Evolutionary conservation across 2,329 filamentous ascomycete genomes (phyloP), one percentile per base, ranked within the genome.

Genomic region (Purpureocillium lavendulum): DNA sequence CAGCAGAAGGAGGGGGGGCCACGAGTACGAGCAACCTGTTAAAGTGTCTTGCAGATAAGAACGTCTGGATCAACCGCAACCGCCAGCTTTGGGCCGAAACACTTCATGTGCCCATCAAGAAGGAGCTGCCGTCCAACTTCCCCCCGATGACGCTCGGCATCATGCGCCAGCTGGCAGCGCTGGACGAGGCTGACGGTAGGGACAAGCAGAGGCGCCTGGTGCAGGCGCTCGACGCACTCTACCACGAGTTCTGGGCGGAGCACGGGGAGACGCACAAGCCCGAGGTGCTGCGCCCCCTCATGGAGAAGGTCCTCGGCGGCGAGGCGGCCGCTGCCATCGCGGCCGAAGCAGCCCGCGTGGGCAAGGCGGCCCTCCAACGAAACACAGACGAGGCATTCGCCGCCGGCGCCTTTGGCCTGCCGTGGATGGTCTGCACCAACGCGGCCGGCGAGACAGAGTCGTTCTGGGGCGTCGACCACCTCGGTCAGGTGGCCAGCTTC

Each of bases 391-490:
- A 36, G 14, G 63, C 61, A 1, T 64, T 64, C 44, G 52, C 41
- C 7, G 48, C 55, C 1, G 60, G 58, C 35, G 60, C 59, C 2
- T 64, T 66, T 44, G 61, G 62, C 3, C 41, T 65, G 31, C 62
- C 61, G 5, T 66, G 61, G 60, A 46, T 64, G 37, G 53, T 52
- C 9, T 65, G 61, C 48, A 60, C 57, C 18, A 57, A 59, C 34
- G 26, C 39, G 1, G 35, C 39, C 13, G 54, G 60, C 9, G 35
- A 56, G 37, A 59, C 41, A 6, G 57, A 65, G 26, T 53, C 54
- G 2, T 66, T 64, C 48, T 65, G 56, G 54, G 62, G 63, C 8
- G 57, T 65, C 7, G 62, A 65, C 45, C 62, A 64, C 37, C 33
- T 66, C 9, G 61, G 60, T 3, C 56, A 58, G 31, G 55, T 64